phyloP scores from a whole-genome alignment of 208 protist species.

The Leishmania braziliensis region DNA sequence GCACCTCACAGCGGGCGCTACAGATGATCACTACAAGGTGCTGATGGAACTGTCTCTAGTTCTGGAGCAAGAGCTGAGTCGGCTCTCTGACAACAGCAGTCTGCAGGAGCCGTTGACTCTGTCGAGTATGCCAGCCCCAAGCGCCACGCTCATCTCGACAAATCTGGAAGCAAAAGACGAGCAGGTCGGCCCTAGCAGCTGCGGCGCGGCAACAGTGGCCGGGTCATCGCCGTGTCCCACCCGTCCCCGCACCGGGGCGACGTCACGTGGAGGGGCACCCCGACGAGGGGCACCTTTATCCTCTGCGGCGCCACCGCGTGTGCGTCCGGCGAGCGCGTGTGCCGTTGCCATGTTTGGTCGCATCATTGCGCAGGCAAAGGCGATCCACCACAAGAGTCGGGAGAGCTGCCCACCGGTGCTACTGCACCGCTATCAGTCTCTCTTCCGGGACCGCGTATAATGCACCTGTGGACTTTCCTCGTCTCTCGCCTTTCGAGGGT shows the following conservation, averaged over 20 bases:
- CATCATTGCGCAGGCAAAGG: constrained; percentile 15
- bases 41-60: constrained; percentile 26
- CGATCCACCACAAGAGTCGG: constrained; percentile 20
- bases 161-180: background rate
- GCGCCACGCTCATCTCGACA: background rate
- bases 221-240: background rate
- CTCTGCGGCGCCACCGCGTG: background rate
- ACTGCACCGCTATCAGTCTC: constrained; percentile 34
- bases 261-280: background rate
- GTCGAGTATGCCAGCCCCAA: background rate
- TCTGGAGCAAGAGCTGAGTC: constrained; percentile 28
- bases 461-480: background rate
- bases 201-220: background rate
- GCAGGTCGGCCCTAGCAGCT: background rate
- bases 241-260: background rate
- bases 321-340: constrained; percentile 3
- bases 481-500: background rate
- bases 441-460: constrained; percentile 25
- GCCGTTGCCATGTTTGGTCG: constrained; percentile 12
- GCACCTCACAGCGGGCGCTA: constrained; percentile 8
- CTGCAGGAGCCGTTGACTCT: background rate
- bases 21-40: constrained; percentile 27
- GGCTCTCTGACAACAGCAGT: constrained; percentile 3
- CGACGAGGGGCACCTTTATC: background rate
- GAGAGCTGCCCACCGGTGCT: constrained; percentile 33